Evolutionary conservation across 495 filamentous ascomycete genomes (phyloP), one percentile per base, ranked within the genome.

Genomic region (Aspergillus ostianus): DNA sequence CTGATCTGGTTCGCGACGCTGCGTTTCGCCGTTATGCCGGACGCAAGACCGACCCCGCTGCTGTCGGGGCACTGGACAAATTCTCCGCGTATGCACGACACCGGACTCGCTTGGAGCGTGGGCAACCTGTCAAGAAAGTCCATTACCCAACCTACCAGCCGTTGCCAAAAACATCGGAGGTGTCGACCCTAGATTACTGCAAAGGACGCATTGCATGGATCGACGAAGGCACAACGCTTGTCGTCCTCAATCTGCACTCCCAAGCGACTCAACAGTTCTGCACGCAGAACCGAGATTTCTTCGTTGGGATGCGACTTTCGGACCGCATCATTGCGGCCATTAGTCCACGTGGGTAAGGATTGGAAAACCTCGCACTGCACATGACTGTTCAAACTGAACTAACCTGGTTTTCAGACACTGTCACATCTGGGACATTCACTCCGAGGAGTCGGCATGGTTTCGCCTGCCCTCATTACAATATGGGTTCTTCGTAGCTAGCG

Each of bases 341-440:
- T 13, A 71, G 67, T 13, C 29, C 21, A 2, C 68, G 63, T 21
- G 74, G 65, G 61, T 73, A 65, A 55, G 66, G 67, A 9, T 10
- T 13, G 29, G 44, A 44, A 13, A 12, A 49, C 23, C 23, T 29
- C 30, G 5, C 15, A 5, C 26, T 20, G 23, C 32, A 5, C 45
- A 27, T 12, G 41, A 18, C 27, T 6, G 23, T 13, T 30, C 13
- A 27, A 19, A n/a, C 15, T 20, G 29, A 20, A 45, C 54, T 48
- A 9, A 56, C 47, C 0, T 26, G 3, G n/a, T 41, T 44, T 20
- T 19, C 17, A 72, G 68, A 44, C 62, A 68, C 23, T 74, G 71
- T 47, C 64, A 73, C 56, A 62, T 67, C 30, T 77, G 72, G 74
- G 55, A 69, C 49, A 44, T 71, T 10, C 21, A 61, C 19, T 68